These are phyloP conservation scores for Suillus sp. DNA, from an alignment of 768 basidiomycete species.

Conservation along the genomic window DNA sequence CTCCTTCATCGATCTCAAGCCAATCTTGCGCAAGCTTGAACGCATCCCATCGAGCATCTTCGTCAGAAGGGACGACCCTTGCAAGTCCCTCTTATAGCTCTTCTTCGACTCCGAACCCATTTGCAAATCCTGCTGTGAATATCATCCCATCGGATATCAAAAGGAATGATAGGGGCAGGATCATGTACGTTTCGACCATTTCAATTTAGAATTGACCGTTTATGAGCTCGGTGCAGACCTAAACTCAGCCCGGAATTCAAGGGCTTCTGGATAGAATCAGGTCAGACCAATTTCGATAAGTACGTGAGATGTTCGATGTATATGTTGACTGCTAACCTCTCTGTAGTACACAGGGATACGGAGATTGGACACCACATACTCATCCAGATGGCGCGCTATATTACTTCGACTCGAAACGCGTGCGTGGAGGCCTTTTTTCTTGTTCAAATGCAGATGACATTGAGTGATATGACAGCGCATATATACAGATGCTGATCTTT, in stretches of 20 bases:
- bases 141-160: conserved; percentile 5
- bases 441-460: not conserved
- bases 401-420: conserved; percentile 37
- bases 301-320: not conserved
- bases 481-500: conserved; percentile 52
- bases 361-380: conserved; percentile 40
- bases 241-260: not conserved
- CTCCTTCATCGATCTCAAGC: not conserved
- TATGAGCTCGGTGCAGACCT: conserved; percentile 1
- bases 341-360: conserved; percentile 2
- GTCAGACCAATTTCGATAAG: conserved; percentile 8
- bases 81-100: not conserved
- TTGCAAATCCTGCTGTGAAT: not conserved
- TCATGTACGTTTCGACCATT: not conserved
- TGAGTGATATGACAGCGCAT: conserved; percentile 36
- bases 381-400: conserved; percentile 62
- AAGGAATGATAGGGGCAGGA: conserved; percentile 8
- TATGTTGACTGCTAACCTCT: not conserved
- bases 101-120: not conserved
- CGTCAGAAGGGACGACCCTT: not conserved
- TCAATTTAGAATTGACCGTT: not conserved
- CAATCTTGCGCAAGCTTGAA: not conserved
- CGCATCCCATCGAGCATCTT: not conserved
- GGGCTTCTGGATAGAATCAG: not conserved
- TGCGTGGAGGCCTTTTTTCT: conserved; percentile 33